phyloP scores from a whole-genome alignment of 1,284 basidiomycete species.

The Cryptococcus sp. region DNA sequence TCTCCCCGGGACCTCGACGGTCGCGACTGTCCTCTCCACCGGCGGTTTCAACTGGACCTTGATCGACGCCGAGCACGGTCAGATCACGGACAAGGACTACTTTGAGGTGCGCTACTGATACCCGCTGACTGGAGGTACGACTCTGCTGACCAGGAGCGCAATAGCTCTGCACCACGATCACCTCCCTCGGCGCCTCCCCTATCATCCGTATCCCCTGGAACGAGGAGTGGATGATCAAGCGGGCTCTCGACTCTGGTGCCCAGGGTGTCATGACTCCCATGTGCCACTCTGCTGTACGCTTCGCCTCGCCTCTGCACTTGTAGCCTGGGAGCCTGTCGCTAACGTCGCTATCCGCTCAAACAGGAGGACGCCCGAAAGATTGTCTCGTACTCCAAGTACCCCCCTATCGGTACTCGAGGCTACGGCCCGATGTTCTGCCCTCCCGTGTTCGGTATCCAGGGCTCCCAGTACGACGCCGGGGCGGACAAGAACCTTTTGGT shows the following conservation, averaged over 20 bases:
- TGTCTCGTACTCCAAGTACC: slow-evolving; percentile 33
- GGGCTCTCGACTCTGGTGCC: slow-evolving; percentile 46
- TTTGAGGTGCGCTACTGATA: slow-evolving; percentile 21
- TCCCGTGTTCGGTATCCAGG: slow-evolving; percentile 25
- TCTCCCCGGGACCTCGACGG: slow-evolving; percentile 26
- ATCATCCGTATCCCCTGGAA: slow-evolving; percentile 45
- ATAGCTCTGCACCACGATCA: slow-evolving; percentile 28
- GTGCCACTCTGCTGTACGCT: slow-evolving; percentile 29
- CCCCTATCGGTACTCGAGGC: slow-evolving; percentile 31
- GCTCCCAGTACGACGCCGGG: slow-evolving; percentile 55
- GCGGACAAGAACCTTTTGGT: slow-evolving; percentile 61
- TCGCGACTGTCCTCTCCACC: slow-evolving; percentile 29
- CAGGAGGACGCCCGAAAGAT: slow-evolving; percentile 28
- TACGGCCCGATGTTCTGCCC: slow-evolving; percentile 35
- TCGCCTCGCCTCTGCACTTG: background rate
- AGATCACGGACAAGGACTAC: slow-evolving; percentile 33
- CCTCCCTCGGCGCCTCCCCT: slow-evolving; percentile 34
- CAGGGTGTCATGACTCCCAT: slow-evolving; percentile 40
- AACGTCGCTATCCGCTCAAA: background rate
- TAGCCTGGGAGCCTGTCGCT: background rate
- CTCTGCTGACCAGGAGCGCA: background rate
- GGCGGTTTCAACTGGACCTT: slow-evolving; percentile 40
- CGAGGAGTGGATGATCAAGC: slow-evolving; percentile 44
- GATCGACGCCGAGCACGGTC: slow-evolving; percentile 35
- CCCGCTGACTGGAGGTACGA: background rate